These are phyloP conservation scores for Rachicladosporium sp. DNA, from an alignment of 2,329 filamentous ascomycete genomes.

Conservation along the genomic window DNA sequence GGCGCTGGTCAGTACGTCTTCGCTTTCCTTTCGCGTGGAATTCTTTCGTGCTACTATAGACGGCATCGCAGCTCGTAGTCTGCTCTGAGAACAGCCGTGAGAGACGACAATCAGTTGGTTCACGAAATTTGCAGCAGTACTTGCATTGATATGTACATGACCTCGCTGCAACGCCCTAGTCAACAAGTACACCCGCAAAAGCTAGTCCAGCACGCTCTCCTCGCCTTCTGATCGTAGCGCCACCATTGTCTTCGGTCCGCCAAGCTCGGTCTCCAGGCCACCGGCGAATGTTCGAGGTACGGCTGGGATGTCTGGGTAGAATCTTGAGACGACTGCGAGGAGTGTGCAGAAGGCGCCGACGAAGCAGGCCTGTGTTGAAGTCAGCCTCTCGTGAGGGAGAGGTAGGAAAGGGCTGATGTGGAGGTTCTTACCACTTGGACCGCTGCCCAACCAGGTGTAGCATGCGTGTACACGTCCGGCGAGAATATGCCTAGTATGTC, in stretches of 20 bases:
- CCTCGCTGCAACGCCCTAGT: too few relatives aligned
- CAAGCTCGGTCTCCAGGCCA: conserved; percentile 37
- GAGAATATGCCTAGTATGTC: conserved; percentile 85
- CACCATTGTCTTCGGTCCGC: conserved; percentile 30
- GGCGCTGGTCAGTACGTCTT: too few relatives aligned
- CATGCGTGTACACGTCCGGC: conserved; percentile 79
- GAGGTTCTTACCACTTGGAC: conserved; percentile 35
- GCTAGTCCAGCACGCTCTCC: not conserved
- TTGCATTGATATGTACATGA: too few relatives aligned
- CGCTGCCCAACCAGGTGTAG: conserved; percentile 57
- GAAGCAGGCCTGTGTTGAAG: conserved; percentile 26
- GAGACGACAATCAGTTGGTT: too few relatives aligned
- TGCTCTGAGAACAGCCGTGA: too few relatives aligned
- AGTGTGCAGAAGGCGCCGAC: conserved; percentile 24
- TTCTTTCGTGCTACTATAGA: too few relatives aligned
- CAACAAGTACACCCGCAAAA: too few relatives aligned
- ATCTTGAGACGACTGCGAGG: conserved; percentile 26
- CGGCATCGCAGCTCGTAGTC: too few relatives aligned
- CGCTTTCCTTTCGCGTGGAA: too few relatives aligned
- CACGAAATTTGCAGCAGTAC: too few relatives aligned
- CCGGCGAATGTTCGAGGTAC: conserved; percentile 34
- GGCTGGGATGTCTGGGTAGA: conserved; percentile 35
- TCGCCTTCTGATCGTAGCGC: conserved; percentile 14
- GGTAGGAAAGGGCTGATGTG: too few relatives aligned
- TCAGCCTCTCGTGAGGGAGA: not conserved